Percentiles rank a stretch among this genome's conserved stretches.
Evolutionary conservation across 2,329 filamentous ascomycete genomes (phyloP).

Genomic region (Pseudogymnoascus sp.): DNA sequence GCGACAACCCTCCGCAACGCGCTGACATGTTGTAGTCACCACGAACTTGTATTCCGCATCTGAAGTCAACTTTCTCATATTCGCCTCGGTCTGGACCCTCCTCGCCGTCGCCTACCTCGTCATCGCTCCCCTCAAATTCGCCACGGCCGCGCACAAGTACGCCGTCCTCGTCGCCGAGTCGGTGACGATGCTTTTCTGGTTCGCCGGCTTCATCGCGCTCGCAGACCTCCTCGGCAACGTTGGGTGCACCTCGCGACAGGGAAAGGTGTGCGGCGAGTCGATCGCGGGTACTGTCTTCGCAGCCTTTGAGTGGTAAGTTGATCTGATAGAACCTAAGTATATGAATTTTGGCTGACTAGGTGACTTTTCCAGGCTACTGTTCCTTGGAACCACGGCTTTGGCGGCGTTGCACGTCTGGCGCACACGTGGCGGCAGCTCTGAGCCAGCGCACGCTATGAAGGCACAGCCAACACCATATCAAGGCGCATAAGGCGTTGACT

Average conservation of each 20-base stretch:
- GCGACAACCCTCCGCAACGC: constrained; percentile 11
- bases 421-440: constrained; percentile 22
- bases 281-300: constrained; percentile 39
- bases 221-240: constrained; percentile 56
- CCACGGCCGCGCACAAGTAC: constrained; percentile 53
- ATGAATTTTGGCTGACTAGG: not conserved
- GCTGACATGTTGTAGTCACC: not conserved
- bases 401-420: constrained; percentile 40
- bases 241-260: constrained; percentile 36
- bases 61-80: constrained; percentile 69
- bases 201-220: constrained; percentile 73
- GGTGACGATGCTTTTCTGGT: constrained; percentile 81
- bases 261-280: constrained; percentile 28
- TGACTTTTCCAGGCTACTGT: constrained; percentile 37
- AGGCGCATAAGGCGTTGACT: not conserved
- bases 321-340: not conserved
- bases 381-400: constrained; percentile 41
- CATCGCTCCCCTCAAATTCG: constrained; percentile 55
- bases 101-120: constrained; percentile 64
- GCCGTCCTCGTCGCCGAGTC: constrained; percentile 60
- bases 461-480: not conserved
- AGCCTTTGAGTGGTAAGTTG: constrained; percentile 38
- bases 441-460: not conserved
- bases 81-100: constrained; percentile 68
- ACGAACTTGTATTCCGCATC: constrained; percentile 37